Percentiles rank a stretch among this genome's conserved stretches.
These are phyloP conservation scores for Peziza echinospora DNA, from an alignment of 495 filamentous ascomycete genomes.

Conservation along the genomic window DNA sequence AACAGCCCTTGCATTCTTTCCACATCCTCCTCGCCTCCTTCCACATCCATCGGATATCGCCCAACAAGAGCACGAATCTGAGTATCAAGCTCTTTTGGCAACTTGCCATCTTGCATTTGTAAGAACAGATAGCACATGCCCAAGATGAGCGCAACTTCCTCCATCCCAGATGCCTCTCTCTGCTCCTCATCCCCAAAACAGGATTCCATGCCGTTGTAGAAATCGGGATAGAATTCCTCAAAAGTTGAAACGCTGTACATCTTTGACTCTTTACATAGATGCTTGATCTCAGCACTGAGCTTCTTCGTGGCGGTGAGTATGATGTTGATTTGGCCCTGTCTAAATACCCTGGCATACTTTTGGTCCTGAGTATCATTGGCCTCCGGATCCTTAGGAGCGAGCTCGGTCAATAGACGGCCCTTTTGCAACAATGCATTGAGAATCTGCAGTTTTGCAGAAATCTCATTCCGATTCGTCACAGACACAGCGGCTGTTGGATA, in stretches of 20 bases:
- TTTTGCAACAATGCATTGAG: constrained; percentile 9
- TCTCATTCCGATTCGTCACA: constrained; percentile 7
- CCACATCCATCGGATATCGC: background rate
- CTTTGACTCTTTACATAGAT: too few species aligned
- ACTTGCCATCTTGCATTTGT: background rate
- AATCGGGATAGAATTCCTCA: background rate
- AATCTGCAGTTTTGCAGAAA: constrained; percentile 11
- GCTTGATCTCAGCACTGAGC: too few species aligned
- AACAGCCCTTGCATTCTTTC: constrained; percentile 6
- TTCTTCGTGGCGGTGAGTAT: constrained; percentile 5
- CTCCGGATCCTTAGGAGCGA: too few species aligned
- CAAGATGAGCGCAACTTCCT: constrained; percentile 14
- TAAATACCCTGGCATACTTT: constrained; percentile 6
- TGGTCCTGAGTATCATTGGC: constrained; percentile 1
- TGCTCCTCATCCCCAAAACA: constrained; percentile 10
- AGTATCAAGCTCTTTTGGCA: background rate
- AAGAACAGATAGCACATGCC: constrained; percentile 14
- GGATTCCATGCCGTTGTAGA: constrained; percentile 3
- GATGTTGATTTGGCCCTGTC: constrained; percentile 8
- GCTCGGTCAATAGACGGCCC: too few species aligned
- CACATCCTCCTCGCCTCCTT: background rate
- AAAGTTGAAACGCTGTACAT: background rate
- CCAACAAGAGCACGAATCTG: background rate
- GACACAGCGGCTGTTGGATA: background rate
- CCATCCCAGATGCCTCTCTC: constrained; percentile 9